These are phyloP conservation scores for Quercus tomentella DNA, from an alignment of 331 rosid genomes.

Conservation along the genomic window DNA sequence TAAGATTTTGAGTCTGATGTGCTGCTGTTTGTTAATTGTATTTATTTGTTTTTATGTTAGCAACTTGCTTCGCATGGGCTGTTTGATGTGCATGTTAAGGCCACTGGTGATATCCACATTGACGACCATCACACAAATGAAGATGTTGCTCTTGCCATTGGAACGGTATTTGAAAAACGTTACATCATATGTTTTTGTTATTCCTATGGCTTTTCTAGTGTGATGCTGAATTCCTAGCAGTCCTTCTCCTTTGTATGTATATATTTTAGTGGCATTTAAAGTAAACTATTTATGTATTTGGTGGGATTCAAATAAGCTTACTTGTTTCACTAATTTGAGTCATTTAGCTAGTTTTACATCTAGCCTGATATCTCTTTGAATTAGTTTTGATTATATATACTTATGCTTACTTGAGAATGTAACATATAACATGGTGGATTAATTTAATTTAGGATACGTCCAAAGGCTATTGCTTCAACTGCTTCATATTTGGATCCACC, in stretches of 20 bases:
- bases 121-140: slow-evolving; percentile 98
- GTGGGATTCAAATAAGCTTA: not conserved
- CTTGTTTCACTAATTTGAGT: not conserved
- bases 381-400: not conserved
- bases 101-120: slow-evolving; percentile 83
- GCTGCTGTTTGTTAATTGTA: not conserved
- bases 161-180: slow-evolving; percentile 63
- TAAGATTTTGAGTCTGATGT: not conserved
- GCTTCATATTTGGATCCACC: not conserved
- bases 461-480: not conserved
- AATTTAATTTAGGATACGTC: not conserved
- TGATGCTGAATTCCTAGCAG: not conserved
- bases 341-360: not conserved
- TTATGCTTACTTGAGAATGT: not conserved
- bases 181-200: slow-evolving; percentile 7
- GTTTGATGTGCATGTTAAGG: slow-evolving; percentile 82
- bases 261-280: not conserved
- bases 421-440: not conserved
- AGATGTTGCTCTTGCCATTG: slow-evolving; percentile 93
- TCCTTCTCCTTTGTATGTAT: not conserved
- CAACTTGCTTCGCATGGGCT: slow-evolving; percentile 98
- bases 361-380: not conserved
- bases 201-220: not conserved
- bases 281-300: not conserved
- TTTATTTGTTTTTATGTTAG: slow-evolving; percentile 42